Base-by-base conservation (phyloP, 2,329 filamentous ascomycete species). In the Stagonosporopsis rhizophila region DNA sequence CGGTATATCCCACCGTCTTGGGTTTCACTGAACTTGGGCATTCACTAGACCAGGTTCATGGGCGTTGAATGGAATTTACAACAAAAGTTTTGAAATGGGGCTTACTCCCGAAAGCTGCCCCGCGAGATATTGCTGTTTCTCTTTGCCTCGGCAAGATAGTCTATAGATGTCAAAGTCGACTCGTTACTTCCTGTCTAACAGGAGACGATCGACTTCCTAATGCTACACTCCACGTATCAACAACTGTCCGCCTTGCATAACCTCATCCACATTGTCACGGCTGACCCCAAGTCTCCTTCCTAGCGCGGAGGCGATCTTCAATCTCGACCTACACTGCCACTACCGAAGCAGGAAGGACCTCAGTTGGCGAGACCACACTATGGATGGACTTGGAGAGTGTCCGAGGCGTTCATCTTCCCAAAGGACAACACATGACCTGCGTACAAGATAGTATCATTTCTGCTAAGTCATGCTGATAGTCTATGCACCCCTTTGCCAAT, bases 61-160 rank as follows among this genome's bases (percentile, higher is more conserved):
- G 68, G 69, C 66, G 69, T 70, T 69, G 44, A 51, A 55, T 59
- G 62, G 51, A 52, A 47, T 38, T 44, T 44, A 54, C 61, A 59
- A 59, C 57, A 68, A 70, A 70, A 68, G 63, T 69, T 69, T 52
- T 58, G 52, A 58, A 52, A 32, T n/a, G 25, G 50, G 51, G 49
- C n/a, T 41, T 27, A 58, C 39, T 56, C 56, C 56, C 61, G 58
- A 56, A 53, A 32, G 63, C 61, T 60, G 42, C 40, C 35, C 48
- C 41, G 37, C 19, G 38, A 50, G 40, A 51, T 37, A 25, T 17
- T 51, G 28, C 42, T 44, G 39, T 48, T 39, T 57, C 11, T 53
- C 28, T 53, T 32, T 19, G 45, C 47, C 23, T 25, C 20, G 51
- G 35, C 38, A 40, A 38, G 34, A 44, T 48, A 46, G 55, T 62